Evolutionary conservation across 2,329 filamentous ascomycete species (phyloP).

Genomic region (Orbilia blumenaviensis): DNA sequence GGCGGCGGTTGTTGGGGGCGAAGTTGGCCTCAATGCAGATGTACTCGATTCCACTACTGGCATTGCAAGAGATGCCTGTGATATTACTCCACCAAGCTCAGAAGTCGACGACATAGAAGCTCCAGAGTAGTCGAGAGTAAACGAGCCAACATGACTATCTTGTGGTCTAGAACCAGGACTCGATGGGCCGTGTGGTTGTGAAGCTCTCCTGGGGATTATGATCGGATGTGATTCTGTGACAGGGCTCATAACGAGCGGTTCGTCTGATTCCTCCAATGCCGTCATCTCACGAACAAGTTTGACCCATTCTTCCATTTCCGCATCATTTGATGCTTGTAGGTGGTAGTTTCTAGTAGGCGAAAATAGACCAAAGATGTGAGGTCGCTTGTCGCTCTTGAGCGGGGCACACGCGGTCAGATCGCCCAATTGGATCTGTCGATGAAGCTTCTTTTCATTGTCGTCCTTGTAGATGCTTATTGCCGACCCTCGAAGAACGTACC

Average conservation of each 20-base stretch:
- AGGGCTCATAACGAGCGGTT: constrained; percentile 78
- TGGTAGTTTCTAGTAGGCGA: constrained; percentile 91
- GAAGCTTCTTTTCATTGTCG: constrained; percentile 85
- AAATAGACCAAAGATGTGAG: constrained; percentile 91
- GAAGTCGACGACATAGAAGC: constrained; percentile 61
- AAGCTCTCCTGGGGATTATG: constrained; percentile 33
- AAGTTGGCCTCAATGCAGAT: constrained; percentile 37
- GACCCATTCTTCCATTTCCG: constrained; percentile 88
- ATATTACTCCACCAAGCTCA: constrained; percentile 56
- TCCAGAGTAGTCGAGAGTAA: constrained; percentile 72
- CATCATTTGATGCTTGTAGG: constrained; percentile 76
- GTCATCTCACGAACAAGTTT: constrained; percentile 80
- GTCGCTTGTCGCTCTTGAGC: constrained; percentile 85
- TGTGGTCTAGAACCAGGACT: constrained; percentile 41
- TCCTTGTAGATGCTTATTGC: constrained; percentile 93
- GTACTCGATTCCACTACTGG: constrained; percentile 28
- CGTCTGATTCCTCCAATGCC: constrained; percentile 86
- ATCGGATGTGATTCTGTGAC: constrained; percentile 59
- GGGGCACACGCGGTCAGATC: constrained; percentile 91
- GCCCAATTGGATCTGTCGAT: constrained; percentile 84
- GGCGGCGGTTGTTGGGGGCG: constrained; percentile 34
- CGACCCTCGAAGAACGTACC: constrained; percentile 88
- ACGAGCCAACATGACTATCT: constrained; percentile 67
- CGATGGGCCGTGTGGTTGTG: constrained; percentile 23
- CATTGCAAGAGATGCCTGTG: constrained; percentile 56